Evolutionary conservation across 2,329 filamentous ascomycete species (phyloP).

Genomic region (Xylariomycetidae sp.): DNA sequence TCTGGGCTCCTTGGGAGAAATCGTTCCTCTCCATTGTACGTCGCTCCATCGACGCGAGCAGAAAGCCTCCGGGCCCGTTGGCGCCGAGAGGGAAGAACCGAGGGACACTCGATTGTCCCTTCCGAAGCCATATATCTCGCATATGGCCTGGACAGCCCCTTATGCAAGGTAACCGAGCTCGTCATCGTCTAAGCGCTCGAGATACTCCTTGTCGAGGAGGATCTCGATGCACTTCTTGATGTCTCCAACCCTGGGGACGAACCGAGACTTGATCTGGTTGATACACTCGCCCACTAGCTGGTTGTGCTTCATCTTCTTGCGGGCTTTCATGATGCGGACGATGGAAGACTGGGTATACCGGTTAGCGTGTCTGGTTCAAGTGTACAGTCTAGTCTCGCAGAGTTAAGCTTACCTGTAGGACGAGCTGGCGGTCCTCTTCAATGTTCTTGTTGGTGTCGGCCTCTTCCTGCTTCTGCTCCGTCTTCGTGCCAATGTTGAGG

Average conservation of each 20-base stretch:
- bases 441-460: slow-evolving; percentile 99
- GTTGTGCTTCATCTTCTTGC: slow-evolving; percentile 97
- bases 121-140: no score
- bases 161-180: slow-evolving; percentile 92
- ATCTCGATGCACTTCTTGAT: slow-evolving; percentile 99
- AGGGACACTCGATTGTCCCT: no score
- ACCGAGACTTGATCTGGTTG: slow-evolving; percentile 86
- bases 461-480: slow-evolving; percentile 92
- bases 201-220: slow-evolving; percentile 95
- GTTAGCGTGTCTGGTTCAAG: slow-evolving; percentile 9
- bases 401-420: slow-evolving; percentile 74
- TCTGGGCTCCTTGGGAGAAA: no score
- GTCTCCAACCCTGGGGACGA: slow-evolving; percentile 85
- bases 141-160: no score
- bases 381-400: no score
- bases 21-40: no score
- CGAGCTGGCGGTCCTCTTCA: slow-evolving; percentile 92
- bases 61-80: no score
- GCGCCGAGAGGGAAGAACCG: no score
- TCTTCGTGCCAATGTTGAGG: slow-evolving; percentile 88
- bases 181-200: slow-evolving; percentile 90
- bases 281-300: slow-evolving; percentile 94
- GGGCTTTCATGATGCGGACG: slow-evolving; percentile 98
- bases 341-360: slow-evolving; percentile 72
- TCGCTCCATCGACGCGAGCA: no score